These are phyloP conservation scores for Colletotrichum sp. DNA, from an alignment of 2,329 filamentous ascomycete species.

Conservation along the genomic window DNA sequence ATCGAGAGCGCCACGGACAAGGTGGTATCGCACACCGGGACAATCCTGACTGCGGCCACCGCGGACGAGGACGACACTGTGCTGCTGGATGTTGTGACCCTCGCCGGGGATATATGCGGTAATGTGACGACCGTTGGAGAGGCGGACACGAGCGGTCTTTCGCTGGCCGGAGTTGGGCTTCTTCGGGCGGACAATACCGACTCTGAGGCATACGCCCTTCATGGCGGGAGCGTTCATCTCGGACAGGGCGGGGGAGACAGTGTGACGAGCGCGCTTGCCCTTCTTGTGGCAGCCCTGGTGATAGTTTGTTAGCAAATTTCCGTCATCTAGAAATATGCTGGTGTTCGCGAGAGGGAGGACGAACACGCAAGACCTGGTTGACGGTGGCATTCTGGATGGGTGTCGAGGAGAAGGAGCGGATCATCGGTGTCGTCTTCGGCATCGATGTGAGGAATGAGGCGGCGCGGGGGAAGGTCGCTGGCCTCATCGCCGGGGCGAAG, in stretches of 20 bases:
- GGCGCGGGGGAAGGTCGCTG: constrained; percentile 19
- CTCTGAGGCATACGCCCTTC: constrained; percentile 96
- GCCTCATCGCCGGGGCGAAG: constrained; percentile 32
- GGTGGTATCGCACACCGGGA: constrained; percentile 95
- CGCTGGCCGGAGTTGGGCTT: constrained; percentile 98
- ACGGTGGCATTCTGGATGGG: constrained; percentile 65
- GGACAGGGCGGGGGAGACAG: constrained; percentile 83
- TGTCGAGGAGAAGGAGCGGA: constrained; percentile 63
- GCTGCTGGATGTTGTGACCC: constrained; percentile 98
- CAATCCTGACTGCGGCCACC: constrained; percentile 96
- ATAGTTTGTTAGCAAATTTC: not conserved
- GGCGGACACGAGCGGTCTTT: constrained; percentile 89
- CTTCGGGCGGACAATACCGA: constrained; percentile 93
- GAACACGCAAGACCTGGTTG: constrained; percentile 71
- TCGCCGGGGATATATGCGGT: constrained; percentile 97
- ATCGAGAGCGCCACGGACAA: constrained; percentile 91
- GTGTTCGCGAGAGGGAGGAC: constrained; percentile 18
- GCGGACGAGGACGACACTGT: constrained; percentile 95
- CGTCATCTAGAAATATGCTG: not conserved
- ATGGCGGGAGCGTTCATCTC: constrained; percentile 75
- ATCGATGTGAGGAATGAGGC: constrained; percentile 18
- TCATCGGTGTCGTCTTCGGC: constrained; percentile 18
- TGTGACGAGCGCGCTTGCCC: constrained; percentile 80
- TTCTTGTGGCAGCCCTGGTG: constrained; percentile 72
- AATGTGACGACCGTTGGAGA: constrained; percentile 85